A percentile compares a stretch with the other conserved stretches of the same genome.
Evolutionary conservation across 2,329 filamentous ascomycete species (phyloP).

Genomic region (Xylariaceae sp.): DNA sequence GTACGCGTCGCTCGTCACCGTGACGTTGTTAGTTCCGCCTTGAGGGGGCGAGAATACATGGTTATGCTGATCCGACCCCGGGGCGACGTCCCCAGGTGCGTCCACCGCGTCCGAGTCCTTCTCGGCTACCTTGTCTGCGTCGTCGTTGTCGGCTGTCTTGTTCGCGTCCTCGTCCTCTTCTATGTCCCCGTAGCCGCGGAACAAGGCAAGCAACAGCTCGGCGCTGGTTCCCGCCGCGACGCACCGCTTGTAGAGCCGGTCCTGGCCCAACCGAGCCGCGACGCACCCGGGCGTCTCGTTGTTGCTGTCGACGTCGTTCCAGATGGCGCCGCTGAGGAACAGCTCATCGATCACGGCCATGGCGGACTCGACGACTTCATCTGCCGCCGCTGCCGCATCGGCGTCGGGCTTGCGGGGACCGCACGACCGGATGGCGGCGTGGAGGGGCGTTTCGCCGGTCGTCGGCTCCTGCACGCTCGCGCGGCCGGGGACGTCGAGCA

Average conservation of each 20-base stretch:
- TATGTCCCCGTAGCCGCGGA: conserved; percentile 77
- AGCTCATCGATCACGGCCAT: conserved; percentile 67
- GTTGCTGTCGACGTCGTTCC: conserved; percentile 87
- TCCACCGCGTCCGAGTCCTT: conserved; percentile 29
- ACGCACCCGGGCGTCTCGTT: conserved; percentile 90
- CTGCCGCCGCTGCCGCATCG: no score
- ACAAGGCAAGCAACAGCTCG: conserved; percentile 74
- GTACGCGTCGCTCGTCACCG: conserved; percentile 61
- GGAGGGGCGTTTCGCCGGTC: conserved; percentile 81
- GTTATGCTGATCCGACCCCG: conserved; percentile 23
- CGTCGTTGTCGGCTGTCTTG: no score
- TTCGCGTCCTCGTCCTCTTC: conserved; percentile 42
- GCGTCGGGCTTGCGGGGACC: no score
- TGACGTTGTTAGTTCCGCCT: conserved; percentile 21
- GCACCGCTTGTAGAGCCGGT: conserved; percentile 70
- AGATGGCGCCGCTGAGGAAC: conserved; percentile 85
- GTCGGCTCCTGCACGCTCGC: conserved; percentile 77
- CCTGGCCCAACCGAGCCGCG: conserved; percentile 63
- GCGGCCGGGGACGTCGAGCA: conserved; percentile 58
- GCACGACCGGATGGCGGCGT: conserved; percentile 80
- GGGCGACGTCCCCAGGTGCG: conserved; percentile 21
- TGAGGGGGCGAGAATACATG: conserved; percentile 28
- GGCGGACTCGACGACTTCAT: conserved; percentile 49
- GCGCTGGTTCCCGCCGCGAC: conserved; percentile 88
- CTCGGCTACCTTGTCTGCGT: conserved; percentile 42